These are phyloP conservation scores for Nemania sp. DNA, from an alignment of 2,329 filamentous ascomycete genomes.

Conservation along the genomic window DNA sequence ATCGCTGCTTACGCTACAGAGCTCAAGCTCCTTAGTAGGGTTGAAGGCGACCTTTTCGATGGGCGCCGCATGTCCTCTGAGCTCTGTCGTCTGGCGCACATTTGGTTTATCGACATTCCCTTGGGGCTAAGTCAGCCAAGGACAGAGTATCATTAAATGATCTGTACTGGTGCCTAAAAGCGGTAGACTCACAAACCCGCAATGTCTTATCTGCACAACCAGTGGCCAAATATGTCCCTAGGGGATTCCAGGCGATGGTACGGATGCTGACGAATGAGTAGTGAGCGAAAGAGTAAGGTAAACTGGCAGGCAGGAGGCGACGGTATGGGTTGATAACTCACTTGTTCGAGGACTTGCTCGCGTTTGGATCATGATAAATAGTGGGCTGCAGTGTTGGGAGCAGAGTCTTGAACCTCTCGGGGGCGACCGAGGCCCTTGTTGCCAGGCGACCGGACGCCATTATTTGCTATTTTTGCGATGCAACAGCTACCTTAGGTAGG, in stretches of 20 bases:
- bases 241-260: slow-evolving; percentile 89
- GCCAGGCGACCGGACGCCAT: slow-evolving; percentile 48
- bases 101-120: slow-evolving; percentile 82
- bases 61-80: slow-evolving; percentile 73
- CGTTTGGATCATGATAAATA: slow-evolving; percentile 50
- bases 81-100: slow-evolving; percentile 79
- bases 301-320: not conserved
- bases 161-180: not conserved
- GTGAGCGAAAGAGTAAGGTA: not conserved
- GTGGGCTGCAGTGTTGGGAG: slow-evolving; percentile 51
- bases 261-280: slow-evolving; percentile 67
- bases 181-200: slow-evolving; percentile 72
- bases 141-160: not conserved
- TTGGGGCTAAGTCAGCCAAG: slow-evolving; percentile 46
- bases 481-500: not conserved
- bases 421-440: slow-evolving; percentile 49
- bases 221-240: slow-evolving; percentile 85
- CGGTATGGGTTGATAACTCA: slow-evolving; percentile 36
- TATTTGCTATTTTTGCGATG: not conserved
- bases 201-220: slow-evolving; percentile 77
- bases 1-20: slow-evolving; percentile 80
- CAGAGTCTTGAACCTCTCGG: slow-evolving; percentile 51
- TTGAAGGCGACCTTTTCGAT: slow-evolving; percentile 85
- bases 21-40: slow-evolving; percentile 79
- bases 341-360: slow-evolving; percentile 48